Conservation (phyloP, 23 red algal species). For the Agarophyton chilense region DNA sequence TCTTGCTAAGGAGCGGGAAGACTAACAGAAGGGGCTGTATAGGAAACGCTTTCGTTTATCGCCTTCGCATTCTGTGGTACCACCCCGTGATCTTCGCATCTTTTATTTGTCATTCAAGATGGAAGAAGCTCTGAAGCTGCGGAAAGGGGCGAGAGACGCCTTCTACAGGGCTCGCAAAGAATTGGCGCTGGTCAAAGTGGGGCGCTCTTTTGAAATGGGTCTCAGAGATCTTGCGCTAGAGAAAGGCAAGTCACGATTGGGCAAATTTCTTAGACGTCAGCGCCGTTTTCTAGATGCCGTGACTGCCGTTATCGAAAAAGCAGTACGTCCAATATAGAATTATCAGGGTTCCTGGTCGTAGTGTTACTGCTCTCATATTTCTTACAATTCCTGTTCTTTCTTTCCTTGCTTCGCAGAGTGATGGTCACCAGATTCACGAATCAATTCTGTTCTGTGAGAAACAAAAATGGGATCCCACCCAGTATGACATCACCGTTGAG, state of each 20-base stretch:
- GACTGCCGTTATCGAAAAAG: neutral
- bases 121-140: slow-evolving; percentile 14
- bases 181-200: neutral
- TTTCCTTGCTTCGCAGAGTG: neutral
- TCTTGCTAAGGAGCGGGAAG: no score
- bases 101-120: no score
- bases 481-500: neutral
- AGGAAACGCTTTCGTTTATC: no score
- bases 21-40: no score
- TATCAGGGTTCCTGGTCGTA: neutral
- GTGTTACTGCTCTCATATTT: neutral
- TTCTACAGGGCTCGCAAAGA: neutral
- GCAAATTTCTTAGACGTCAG: neutral
- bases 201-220: neutral
- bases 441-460: neutral
- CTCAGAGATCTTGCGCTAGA: neutral
- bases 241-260: neutral
- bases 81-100: neutral
- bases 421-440: neutral
- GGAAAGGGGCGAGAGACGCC: neutral
- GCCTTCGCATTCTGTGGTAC: no score
- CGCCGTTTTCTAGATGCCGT: slow-evolving; percentile 7
- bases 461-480: neutral
- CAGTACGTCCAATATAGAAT: neutral
- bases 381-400: neutral